Conservation (phyloP, 2,329 filamentous ascomycete genomes). For the Fusarium sp. region DNA sequence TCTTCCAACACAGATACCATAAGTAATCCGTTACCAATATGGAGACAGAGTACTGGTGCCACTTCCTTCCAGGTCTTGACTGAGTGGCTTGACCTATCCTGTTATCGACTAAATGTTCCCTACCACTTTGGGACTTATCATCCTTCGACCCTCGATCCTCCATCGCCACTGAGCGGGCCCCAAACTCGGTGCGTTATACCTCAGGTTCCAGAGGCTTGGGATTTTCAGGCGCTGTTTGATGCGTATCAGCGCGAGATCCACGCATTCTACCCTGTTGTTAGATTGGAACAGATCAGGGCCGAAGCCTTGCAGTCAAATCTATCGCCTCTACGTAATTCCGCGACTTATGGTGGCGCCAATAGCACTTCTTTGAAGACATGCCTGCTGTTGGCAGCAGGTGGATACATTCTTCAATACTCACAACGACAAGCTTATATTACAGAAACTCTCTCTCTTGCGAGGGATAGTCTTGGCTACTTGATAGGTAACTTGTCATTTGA, state of each 20-base stretch:
- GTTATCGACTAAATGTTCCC: conserved; percentile 7
- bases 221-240: background rate
- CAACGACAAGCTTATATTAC: background rate
- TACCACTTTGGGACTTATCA: conserved; percentile 17
- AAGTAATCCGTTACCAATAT: background rate
- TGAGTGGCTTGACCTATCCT: conserved; percentile 8
- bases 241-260: conserved; percentile 10
- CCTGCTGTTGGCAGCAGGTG: background rate
- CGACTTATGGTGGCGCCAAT: accelerated
- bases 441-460: background rate
- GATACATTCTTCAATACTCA: background rate
- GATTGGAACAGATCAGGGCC: background rate
- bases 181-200: background rate
- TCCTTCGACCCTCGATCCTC: accelerated
- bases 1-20: conserved; percentile 16
- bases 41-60: background rate
- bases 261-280: background rate
- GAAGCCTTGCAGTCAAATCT: background rate
- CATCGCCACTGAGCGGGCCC: background rate
- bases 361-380: background rate
- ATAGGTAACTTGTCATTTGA: conserved; percentile 1
- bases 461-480: accelerated
- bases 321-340: accelerated
- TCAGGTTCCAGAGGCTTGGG: background rate
- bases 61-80: conserved; percentile 15